A percentile compares a stretch with the other conserved stretches of the same genome.
Evolutionary conservation across 1,284 basidiomycete species (phyloP).

Genomic region (Vanrija sp.): DNA sequence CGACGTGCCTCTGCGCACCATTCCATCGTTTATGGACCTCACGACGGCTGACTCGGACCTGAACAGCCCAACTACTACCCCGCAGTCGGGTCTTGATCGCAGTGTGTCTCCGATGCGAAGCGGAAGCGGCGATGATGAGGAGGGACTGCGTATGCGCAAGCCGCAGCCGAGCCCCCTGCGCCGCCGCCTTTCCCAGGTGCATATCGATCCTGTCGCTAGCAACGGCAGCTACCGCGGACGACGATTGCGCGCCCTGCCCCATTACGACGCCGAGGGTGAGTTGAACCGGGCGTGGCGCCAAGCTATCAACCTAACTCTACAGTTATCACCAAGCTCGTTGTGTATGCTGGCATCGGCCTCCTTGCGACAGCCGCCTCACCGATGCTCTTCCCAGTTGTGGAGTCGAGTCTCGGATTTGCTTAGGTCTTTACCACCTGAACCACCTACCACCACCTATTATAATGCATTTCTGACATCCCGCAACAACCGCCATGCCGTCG

Average conservation of each 20-base stretch:
- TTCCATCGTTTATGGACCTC: constrained; percentile 82
- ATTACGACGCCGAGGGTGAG: constrained; percentile 71
- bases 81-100: too few relatives aligned
- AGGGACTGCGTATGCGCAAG: constrained; percentile 5
- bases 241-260: not conserved
- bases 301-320: not conserved
- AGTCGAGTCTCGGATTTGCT: constrained; percentile 7
- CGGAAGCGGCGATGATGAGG: not conserved
- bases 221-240: constrained; percentile 2
- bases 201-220: constrained; percentile 6
- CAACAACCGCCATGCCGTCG: too few relatives aligned
- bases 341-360: constrained; percentile 79
- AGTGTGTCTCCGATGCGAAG: too few relatives aligned
- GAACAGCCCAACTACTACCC: constrained; percentile 11
- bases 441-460: not conserved
- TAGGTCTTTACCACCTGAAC: not conserved
- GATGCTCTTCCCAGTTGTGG: constrained; percentile 63
- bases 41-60: constrained; percentile 36
- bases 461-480: too few relatives aligned
- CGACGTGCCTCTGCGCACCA: constrained; percentile 61
- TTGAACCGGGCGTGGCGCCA: constrained; percentile 6
- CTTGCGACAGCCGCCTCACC: constrained; percentile 63
- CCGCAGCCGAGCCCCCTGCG: too few relatives aligned
- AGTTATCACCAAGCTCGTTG: constrained; percentile 88
- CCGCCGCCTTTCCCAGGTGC: not conserved